Evolutionary conservation across 2,329 filamentous ascomycete genomes (phyloP).

Genomic region (Fusarium sterilihyphosum): DNA sequence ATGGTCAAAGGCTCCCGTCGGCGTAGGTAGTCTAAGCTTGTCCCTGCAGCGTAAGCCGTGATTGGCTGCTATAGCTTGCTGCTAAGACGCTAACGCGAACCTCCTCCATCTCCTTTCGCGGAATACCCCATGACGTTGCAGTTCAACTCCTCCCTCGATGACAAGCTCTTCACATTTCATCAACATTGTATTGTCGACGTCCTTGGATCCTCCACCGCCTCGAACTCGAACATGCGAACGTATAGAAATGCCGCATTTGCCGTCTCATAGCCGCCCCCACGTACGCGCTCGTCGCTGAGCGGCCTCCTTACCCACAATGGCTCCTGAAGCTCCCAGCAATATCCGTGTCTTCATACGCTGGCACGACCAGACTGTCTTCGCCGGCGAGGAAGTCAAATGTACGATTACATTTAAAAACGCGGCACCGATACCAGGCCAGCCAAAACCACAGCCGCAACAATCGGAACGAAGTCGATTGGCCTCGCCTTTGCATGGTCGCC

Average conservation of each 20-base stretch:
- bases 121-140: slow-evolving; percentile 44
- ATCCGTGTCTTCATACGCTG: slow-evolving; percentile 96
- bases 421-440: slow-evolving; percentile 56
- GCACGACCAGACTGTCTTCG: slow-evolving; percentile 93
- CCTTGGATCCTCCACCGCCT: not conserved
- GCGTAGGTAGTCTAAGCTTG: not conserved
- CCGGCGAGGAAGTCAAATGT: slow-evolving; percentile 94
- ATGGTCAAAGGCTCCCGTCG: no score
- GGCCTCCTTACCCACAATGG: slow-evolving; percentile 53
- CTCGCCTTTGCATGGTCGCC: slow-evolving; percentile 56
- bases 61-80: slow-evolving; percentile 38
- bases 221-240: slow-evolving; percentile 31
- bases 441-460: slow-evolving; percentile 39
- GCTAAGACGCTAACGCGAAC: slow-evolving; percentile 41
- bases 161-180: slow-evolving; percentile 24
- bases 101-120: slow-evolving; percentile 44
- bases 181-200: slow-evolving; percentile 12
- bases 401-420: slow-evolving; percentile 97
- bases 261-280: slow-evolving; percentile 38
- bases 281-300: slow-evolving; percentile 47
- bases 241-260: slow-evolving; percentile 47
- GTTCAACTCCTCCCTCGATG: slow-evolving; percentile 33
- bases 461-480: slow-evolving; percentile 50
- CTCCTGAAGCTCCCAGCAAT: slow-evolving; percentile 67
- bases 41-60: slow-evolving; percentile 29